Conservation (phyloP, 768 basidiomycete species). For the Mycena polygramma region DNA sequence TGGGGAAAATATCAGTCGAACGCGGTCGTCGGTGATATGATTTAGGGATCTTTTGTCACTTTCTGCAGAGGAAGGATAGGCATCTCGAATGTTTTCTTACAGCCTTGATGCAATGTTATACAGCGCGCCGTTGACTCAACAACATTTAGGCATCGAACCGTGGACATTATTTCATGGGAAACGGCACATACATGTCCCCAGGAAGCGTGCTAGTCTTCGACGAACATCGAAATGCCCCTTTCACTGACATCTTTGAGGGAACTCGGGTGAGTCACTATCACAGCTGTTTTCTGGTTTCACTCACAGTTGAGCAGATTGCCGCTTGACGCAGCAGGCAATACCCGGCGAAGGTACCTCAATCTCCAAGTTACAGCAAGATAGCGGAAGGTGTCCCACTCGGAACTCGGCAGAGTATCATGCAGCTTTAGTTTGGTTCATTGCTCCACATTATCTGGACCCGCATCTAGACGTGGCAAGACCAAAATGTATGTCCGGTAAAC, state of each 20-base stretch:
- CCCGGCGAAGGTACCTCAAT: constrained; percentile 1
- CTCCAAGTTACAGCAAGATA: constrained; percentile 12
- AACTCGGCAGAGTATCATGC: constrained; percentile 14
- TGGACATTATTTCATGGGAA: not conserved
- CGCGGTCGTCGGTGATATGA: not conserved
- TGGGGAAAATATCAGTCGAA: not conserved
- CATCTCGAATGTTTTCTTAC: constrained; percentile 5
- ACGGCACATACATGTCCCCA: not conserved
- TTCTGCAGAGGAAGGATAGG: not conserved
- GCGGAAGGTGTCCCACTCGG: not conserved
- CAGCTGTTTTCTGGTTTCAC: constrained; percentile 9
- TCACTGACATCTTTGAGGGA: not conserved
- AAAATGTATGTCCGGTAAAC: constrained; percentile 17
- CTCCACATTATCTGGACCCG: not conserved
- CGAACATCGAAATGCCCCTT: constrained; percentile 11
- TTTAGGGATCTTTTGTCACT: not conserved
- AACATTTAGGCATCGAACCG: not conserved
- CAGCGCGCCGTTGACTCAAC: not conserved
- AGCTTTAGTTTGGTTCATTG: constrained; percentile 8
- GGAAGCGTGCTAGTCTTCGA: constrained; percentile 1
- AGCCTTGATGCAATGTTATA: not conserved
- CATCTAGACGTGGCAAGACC: not conserved
- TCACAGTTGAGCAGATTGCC: constrained; percentile 27
- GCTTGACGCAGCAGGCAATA: not conserved
- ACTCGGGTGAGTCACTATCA: constrained; percentile 4